phyloP scores from a whole-genome alignment of 148 eudicot genomes.

The Rhododendron williamsianum region DNA sequence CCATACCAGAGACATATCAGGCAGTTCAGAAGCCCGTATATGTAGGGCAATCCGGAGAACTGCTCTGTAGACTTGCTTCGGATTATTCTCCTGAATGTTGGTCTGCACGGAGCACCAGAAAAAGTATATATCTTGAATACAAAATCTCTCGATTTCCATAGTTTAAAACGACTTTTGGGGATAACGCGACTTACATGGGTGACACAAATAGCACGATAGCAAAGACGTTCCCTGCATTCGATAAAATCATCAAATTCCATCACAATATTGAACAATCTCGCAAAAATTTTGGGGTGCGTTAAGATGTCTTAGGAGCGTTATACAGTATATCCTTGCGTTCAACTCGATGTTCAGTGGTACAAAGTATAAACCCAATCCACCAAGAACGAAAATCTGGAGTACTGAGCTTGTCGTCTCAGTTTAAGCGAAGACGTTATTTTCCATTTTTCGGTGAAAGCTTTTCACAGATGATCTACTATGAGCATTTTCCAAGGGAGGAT shows the following conservation, averaged over 20 bases:
- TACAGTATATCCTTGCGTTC: too few relatives aligned
- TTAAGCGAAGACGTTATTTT: neutral
- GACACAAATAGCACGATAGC: constrained; percentile 43
- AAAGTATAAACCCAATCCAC: neutral
- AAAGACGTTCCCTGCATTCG: constrained; percentile 43
- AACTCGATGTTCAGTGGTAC: neutral
- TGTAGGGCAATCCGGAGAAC: constrained; percentile 47
- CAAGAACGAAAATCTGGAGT: neutral
- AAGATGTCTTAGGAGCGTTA: neutral
- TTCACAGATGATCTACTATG: too few relatives aligned
- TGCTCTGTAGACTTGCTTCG: constrained; percentile 38
- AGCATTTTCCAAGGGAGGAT: too few relatives aligned
- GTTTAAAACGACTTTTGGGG: neutral
- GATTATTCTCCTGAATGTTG: constrained; percentile 42
- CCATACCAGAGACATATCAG: constrained; percentile 56
- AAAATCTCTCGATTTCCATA: neutral
- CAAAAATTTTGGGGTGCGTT: neutral
- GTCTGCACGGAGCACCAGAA: constrained; percentile 23
- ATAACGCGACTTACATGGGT: constrained; percentile 34
- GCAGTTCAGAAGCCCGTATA: constrained; percentile 43
- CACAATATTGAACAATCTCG: neutral
- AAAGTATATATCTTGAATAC: neutral
- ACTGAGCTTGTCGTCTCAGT: neutral
- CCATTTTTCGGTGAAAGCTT: too few relatives aligned
- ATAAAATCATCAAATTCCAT: neutral